Conservation (phyloP, 1,284 basidiomycete genomes). For the Phlebopus sp. region DNA sequence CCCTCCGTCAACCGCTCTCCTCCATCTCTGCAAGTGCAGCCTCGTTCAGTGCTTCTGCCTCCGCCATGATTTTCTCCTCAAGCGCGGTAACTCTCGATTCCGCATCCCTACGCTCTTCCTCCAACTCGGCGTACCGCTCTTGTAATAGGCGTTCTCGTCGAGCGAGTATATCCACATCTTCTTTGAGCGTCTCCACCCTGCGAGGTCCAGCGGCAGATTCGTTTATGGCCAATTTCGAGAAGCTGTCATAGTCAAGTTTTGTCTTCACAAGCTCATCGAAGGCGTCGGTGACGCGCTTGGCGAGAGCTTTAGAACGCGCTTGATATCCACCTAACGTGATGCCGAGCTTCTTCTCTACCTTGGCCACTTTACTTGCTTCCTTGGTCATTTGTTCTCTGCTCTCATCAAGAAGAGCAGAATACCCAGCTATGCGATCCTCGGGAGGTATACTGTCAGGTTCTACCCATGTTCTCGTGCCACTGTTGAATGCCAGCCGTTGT, state of each 20-base stretch:
- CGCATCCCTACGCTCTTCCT: slow-evolving; percentile 66
- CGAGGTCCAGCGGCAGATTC: slow-evolving; percentile 76
- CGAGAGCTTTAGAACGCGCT: slow-evolving; percentile 69
- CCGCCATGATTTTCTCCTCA: slow-evolving; percentile 76
- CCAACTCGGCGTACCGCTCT: slow-evolving; percentile 79
- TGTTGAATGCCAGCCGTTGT: slow-evolving; percentile 63
- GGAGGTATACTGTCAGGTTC: slow-evolving; percentile 55
- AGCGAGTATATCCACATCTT: slow-evolving; percentile 82
- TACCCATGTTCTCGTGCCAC: slow-evolving; percentile 62
- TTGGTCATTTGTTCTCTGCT: slow-evolving; percentile 76
- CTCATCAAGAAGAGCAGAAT: slow-evolving; percentile 58
- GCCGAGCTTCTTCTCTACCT: slow-evolving; percentile 89
- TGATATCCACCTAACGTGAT: slow-evolving; percentile 91
- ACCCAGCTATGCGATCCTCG: slow-evolving; percentile 65
- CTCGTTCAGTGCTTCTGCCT: slow-evolving; percentile 82
- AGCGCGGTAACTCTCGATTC: slow-evolving; percentile 57
- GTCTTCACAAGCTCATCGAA: slow-evolving; percentile 70
- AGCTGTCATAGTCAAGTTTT: slow-evolving; percentile 75
- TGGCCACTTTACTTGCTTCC: slow-evolving; percentile 78
- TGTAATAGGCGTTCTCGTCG: slow-evolving; percentile 76
- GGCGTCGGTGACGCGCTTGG: slow-evolving; percentile 62
- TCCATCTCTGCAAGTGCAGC: slow-evolving; percentile 65
- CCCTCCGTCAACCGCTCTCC: slow-evolving; percentile 17
- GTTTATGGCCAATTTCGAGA: slow-evolving; percentile 65
- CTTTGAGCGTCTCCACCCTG: slow-evolving; percentile 70